phyloP scores from a whole-genome alignment of 164 flowering plant genomes.

The Chimonanthus praecox region DNA sequence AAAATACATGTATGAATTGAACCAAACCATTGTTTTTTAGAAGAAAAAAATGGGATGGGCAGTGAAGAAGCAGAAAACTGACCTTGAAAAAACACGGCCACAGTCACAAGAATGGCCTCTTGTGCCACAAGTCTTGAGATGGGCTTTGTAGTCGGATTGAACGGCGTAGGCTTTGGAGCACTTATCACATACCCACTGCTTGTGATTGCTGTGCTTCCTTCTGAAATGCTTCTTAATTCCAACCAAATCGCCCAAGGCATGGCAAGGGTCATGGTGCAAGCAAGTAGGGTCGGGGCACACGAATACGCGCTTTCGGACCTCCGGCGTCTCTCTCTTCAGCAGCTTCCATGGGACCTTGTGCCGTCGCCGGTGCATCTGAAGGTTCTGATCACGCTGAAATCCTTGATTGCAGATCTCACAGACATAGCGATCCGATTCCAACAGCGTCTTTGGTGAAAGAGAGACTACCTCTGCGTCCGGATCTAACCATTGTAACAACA shows the following conservation, averaged over 20 bases:
- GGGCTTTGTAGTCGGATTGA: conserved; percentile 96
- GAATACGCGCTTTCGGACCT: conserved; percentile 70
- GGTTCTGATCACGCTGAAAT: conserved; percentile 91
- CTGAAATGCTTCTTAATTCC: conserved; percentile 95
- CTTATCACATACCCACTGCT: conserved; percentile 90
- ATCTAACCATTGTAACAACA: conserved; percentile 33
- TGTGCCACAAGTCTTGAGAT: conserved; percentile 96
- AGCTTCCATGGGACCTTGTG: conserved; percentile 99
- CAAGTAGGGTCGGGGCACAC: conserved; percentile 97
- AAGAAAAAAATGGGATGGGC: not conserved
- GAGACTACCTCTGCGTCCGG: conserved; percentile 98
- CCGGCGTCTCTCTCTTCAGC: conserved; percentile 76
- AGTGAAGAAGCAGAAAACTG: not conserved
- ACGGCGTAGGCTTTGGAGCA: conserved; percentile 96
- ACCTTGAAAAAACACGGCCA: conserved; percentile 97
- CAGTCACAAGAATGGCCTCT: conserved; percentile 97
- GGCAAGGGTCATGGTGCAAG: conserved; percentile 91
- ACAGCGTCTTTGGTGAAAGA: conserved; percentile 77
- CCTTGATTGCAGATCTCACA: conserved; percentile 99
- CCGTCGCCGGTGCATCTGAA: conserved; percentile 92
- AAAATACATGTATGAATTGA: too few species aligned
- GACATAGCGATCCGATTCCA: conserved; percentile 91
- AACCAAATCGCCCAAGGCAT: conserved; percentile 92
- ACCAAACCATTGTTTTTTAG: not conserved
- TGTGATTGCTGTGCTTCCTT: conserved; percentile 81